Evolutionary conservation across 495 filamentous ascomycete species (phyloP).

Genomic region (Jackrogersella minutella): DNA sequence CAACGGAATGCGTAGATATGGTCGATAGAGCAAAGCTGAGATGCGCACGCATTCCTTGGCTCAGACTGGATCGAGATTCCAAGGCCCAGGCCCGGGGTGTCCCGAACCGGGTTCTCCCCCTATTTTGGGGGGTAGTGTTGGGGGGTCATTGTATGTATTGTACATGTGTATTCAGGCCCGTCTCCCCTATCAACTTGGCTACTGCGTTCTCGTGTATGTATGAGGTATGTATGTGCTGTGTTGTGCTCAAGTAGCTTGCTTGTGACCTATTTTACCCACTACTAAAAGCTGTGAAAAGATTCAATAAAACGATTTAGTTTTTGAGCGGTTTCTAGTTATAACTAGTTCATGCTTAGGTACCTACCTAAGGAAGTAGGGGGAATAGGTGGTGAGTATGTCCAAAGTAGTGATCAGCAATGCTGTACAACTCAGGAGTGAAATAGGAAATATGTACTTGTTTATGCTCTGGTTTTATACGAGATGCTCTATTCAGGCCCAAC

Average conservation of each 20-base stretch:
- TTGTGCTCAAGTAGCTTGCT: slow-evolving; percentile 2
- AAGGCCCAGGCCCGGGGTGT: slow-evolving; percentile 4
- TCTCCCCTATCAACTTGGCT: not conserved
- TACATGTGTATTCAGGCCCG: not conserved
- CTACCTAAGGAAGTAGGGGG: not conserved
- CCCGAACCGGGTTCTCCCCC: slow-evolving; percentile 5
- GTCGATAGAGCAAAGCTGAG: slow-evolving; percentile 21
- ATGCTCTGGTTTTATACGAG: not conserved
- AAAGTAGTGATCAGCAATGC: not conserved
- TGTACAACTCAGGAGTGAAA: not conserved
- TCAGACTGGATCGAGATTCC: slow-evolving; percentile 30
- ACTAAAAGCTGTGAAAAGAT: not conserved
- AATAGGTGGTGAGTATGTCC: not conserved
- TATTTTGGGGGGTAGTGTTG: not conserved
- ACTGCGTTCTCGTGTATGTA: slow-evolving; percentile 4
- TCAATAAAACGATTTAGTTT: not conserved
- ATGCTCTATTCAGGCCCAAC: not conserved
- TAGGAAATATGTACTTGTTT: not conserved
- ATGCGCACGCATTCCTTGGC: slow-evolving; percentile 32
- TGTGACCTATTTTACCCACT: not conserved
- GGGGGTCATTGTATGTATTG: not conserved
- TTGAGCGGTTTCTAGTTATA: not conserved
- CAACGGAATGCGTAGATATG: slow-evolving; percentile 14
- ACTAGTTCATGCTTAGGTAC: not conserved
- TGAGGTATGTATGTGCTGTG: too few relatives aligned